Base-by-base conservation (phyloP, 768 basidiomycete species). In the Termitomyces bulborhizus region DNA sequence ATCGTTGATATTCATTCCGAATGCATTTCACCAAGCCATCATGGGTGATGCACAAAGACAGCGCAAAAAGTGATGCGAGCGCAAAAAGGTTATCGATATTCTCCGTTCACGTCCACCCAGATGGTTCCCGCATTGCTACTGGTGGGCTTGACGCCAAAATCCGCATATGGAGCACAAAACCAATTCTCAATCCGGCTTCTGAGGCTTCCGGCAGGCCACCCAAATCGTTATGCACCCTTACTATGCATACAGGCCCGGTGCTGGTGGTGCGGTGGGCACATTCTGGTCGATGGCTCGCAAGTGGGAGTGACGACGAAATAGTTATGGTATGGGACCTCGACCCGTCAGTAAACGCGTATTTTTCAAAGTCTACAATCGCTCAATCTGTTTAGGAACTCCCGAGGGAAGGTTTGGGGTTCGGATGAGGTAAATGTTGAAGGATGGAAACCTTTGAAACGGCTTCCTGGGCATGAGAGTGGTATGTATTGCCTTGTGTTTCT, bases 281-380 rank as follows among this genome's bases (percentile, higher is more conserved):
- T 70, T 91, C 89, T 9, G 97, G 97, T 9, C 74, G 88, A 49
- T 98, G 90, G 86, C 76, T 99, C 18, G 97, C 97, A 4, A 95
- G 91, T 65, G 97, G 97, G 21, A 93, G 93, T 60, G 97, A 99
- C 69, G 97, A 98, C 66, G 84, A 87, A 66, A 89, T 95, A 60
- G 85, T 97, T 31, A 90, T 98, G 86, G 85, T 98, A 36, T 99
- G 95, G 97, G 93, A 94, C 66, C 80, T 93, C 46, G 94, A 97
- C 71, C 93, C 91, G 93, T 97, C 67, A 74, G 93, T 83, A 24
- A 47, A 45, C 36, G 36, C 13, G 26, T 49, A 15, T 21, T 32
- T n/a, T 53, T 41, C 4, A 4, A 16, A 41, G 51, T 53, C 12
- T 44, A 47, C 57, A n/a, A 27, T 46, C 37, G 55, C 36, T 56